Evolutionary conservation across 495 filamentous ascomycete species (phyloP), one percentile per base, ranked within the genome.

Genomic region (Aspergillus haitiensis): DNA sequence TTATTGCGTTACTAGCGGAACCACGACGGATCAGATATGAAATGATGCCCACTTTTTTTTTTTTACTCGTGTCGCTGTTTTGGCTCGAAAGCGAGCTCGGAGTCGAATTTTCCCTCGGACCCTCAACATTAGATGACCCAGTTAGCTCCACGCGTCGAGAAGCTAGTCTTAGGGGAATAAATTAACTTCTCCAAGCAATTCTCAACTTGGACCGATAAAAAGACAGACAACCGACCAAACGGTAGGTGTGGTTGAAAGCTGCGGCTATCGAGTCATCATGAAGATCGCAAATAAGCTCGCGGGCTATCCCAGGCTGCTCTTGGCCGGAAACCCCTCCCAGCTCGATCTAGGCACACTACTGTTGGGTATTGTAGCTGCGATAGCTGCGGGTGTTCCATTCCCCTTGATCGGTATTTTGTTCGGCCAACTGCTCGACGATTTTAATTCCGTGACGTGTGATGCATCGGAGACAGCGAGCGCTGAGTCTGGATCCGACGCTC

Each of bases 341-440:
- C 52, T 64, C 16, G 82, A 88, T 64, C 54, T 79, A 16, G 59
- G 72, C 42, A 69, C 82, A 45, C 71, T 88, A n/a, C n/a, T 70
- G 16, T 63, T 74, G 7, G 87, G 83, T 34, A 69, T 82, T 49
- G 34, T 84, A 9, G 70, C 75, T 44, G 78, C 86, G 34, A 79
- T 86, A 31, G 86, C 78, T 10, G 82, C 87, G 10, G 86, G 86
- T 54, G 82, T 87, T 1, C 87, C 86, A 11, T 88, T 89, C 52
- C 86, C 86, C 12, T 71, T 89, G 27, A 83, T 89, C 39, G 85
- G 82, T 21, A 84, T 90, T 57, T 67, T 89, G 35, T 90, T 89
- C 61, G 86, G 86, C 55, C 71, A 87, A 70, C 76, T 90, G 6
- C 76, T 90, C 58, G 82, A 90, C 72, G 78, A 84, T 63, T 78